Evolutionary conservation across 1,139 yeast genomes (phyloP).

Genomic region (Nakaseomyces bracarensis): DNA sequence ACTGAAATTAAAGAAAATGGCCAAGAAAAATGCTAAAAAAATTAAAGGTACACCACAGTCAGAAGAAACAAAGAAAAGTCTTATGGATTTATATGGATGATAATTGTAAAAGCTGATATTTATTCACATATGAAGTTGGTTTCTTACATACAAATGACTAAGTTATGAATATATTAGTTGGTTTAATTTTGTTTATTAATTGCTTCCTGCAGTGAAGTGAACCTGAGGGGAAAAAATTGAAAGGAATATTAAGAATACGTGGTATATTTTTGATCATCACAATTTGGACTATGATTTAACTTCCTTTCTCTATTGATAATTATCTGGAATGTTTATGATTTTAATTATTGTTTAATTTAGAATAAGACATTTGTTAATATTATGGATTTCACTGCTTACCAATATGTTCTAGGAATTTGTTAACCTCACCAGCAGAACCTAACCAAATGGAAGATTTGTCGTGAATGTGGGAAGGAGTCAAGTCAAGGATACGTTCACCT

Average conservation of each 20-base stretch:
- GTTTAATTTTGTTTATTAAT: no score
- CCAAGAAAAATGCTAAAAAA: constrained; percentile 18
- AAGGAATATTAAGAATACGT: not conserved
- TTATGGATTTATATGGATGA: constrained; percentile 22
- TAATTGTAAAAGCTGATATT: no score
- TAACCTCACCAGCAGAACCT: constrained; percentile 78
- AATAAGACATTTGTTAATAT: no score
- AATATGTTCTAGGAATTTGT: constrained; percentile 43
- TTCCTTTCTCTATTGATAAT: no score
- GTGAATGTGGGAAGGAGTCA: constrained; percentile 83
- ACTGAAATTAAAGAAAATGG: constrained; percentile 8
- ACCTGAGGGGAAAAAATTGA: no score
- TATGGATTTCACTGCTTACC: constrained; percentile 12
- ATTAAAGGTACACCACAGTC: constrained; percentile 21
- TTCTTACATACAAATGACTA: not conserved
- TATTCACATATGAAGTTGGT: no score
- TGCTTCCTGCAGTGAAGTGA: no score
- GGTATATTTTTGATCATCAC: no score
- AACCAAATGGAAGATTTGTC: constrained; percentile 92
- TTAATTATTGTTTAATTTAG: no score
- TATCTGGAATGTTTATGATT: no score
- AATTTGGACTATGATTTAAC: no score
- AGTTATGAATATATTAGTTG: not conserved
- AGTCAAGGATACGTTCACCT: constrained; percentile 82
- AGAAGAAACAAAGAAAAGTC: constrained; percentile 14